Evolutionary conservation across 805 yeast species (phyloP), one percentile per base, ranked within the genome.

Genomic region (Metschnikowia sp.): DNA sequence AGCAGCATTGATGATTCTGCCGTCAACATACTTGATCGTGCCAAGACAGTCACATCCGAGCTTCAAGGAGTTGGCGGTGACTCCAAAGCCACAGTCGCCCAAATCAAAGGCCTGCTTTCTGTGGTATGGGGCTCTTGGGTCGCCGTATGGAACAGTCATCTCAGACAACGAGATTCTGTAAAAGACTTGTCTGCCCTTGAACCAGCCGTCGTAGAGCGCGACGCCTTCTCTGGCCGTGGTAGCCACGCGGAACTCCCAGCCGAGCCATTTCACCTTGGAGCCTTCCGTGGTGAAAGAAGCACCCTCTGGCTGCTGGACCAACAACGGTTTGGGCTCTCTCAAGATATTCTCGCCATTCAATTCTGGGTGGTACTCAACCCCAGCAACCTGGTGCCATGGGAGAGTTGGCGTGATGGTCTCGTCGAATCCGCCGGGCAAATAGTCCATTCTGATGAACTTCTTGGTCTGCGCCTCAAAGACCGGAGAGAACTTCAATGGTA

Each of bases 141-240:
- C 92, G 64, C 88, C 91, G 62, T 87, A 86, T 32, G 94, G 94
- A 53, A 87, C 95, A 36, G 92, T 86, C 95, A 87, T 86, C 69
- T 86, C 95, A 46, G 86, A 80, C 56, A 86, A 69, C 2, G 90
- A 77, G 40, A 85, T 65, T 70, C 94, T 77, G 76, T 86, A 86
- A 61, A 86, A 78, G 38, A 82, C 69, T 41, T 86, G 83, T 68
- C 94, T 81, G 43, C 91, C 92, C 65, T 85, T 84, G 74, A 84
- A 86, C 61, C 71, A 72, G 44, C 81, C 82, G 56, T 86, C 87
- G 64, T 86, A 86, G 32, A 86, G 55, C 31, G 84, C 92, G 57
- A 84, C 75, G 55, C 95, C 95, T 69, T 86, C 95, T 74, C 95
- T 82, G 43, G 79, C 82, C 58, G 82, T 82, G 42, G 86, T 72